Percentiles rank a stretch among this genome's conserved stretches.
phyloP scores from a whole-genome alignment of 768 basidiomycete species.

The Leccinum ochraceum region DNA sequence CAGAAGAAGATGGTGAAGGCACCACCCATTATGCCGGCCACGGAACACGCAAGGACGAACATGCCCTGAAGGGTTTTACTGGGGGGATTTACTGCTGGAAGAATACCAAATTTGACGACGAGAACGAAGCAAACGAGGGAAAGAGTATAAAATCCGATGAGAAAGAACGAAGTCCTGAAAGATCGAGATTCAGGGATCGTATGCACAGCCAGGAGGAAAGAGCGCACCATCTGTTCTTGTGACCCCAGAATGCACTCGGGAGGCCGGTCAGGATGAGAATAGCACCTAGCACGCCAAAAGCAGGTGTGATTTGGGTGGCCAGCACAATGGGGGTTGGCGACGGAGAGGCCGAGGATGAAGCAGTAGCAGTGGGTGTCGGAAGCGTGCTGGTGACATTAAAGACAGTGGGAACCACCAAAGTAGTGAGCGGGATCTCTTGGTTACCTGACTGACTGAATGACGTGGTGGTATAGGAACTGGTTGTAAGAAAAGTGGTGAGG shows the following conservation, averaged over 20 bases:
- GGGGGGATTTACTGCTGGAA: slow-evolving; percentile 83
- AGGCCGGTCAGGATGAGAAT: slow-evolving; percentile 88
- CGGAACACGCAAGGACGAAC: slow-evolving; percentile 79
- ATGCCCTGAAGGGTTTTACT: slow-evolving; percentile 78
- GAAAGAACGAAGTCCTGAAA: slow-evolving; percentile 87
- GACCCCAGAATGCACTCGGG: slow-evolving; percentile 88
- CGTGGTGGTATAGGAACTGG: slow-evolving; percentile 51
- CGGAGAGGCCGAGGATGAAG: slow-evolving; percentile 42
- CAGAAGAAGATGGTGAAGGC: slow-evolving; percentile 90
- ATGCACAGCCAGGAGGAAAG: background rate
- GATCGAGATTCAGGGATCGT: slow-evolving; percentile 13
- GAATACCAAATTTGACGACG: slow-evolving; percentile 85
- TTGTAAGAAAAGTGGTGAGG: slow-evolving; percentile 56
- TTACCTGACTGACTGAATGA: slow-evolving; percentile 48
- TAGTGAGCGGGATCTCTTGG: slow-evolving; percentile 50
- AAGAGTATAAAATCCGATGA: slow-evolving; percentile 89
- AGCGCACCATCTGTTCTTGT: slow-evolving; percentile 91
- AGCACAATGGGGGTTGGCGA: slow-evolving; percentile 39
- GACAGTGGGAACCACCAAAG: slow-evolving; percentile 57
- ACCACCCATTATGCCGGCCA: slow-evolving; percentile 84
- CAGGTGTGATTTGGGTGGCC: slow-evolving; percentile 77
- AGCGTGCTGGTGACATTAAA: slow-evolving; percentile 63
- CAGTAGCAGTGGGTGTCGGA: slow-evolving; percentile 48
- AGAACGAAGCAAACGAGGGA: slow-evolving; percentile 85
- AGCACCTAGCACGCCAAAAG: slow-evolving; percentile 86